Percentiles rank a stretch among this genome's conserved stretches.
These are phyloP conservation scores for Beauveria brongniartii DNA, from an alignment of 2,329 filamentous ascomycete genomes.

Conservation along the genomic window DNA sequence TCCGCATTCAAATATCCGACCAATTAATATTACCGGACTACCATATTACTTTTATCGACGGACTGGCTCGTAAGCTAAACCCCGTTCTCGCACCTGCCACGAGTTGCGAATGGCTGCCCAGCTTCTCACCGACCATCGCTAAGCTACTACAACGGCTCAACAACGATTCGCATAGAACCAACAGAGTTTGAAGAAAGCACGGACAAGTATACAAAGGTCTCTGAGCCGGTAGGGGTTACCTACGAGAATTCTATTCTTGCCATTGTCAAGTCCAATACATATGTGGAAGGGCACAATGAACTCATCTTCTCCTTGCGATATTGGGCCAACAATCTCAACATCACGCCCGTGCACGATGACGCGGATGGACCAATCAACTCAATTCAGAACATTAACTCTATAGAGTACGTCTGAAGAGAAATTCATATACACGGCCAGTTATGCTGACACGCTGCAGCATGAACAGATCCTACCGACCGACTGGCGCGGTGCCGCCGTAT, in stretches of 20 bases:
- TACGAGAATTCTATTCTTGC: constrained; percentile 3
- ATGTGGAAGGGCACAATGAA: neutral
- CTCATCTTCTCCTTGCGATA: neutral
- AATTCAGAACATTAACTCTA: neutral
- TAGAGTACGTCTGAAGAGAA: neutral
- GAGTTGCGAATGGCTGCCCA: neutral
- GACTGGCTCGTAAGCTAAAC: neutral
- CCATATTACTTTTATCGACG: constrained; percentile 4
- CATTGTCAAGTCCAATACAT: constrained; percentile 1
- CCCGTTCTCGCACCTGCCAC: too few species aligned
- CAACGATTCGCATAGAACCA: neutral
- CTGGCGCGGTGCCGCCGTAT: neutral
- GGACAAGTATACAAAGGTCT: neutral
- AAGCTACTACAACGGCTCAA: constrained; percentile 6
- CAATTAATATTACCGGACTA: neutral
- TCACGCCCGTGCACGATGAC: neutral
- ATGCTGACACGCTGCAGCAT: neutral
- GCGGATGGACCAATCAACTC: neutral
- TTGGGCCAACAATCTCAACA: constrained; percentile 3
- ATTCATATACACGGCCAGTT: neutral
- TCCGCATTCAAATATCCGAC: constrained; percentile 1
- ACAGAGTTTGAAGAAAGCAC: neutral
- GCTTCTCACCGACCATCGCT: neutral
- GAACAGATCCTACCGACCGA: neutral
- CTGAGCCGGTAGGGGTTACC: neutral